Conservation (phyloP, 345 rosid species). For the Odontarrhena argentea region DNA sequence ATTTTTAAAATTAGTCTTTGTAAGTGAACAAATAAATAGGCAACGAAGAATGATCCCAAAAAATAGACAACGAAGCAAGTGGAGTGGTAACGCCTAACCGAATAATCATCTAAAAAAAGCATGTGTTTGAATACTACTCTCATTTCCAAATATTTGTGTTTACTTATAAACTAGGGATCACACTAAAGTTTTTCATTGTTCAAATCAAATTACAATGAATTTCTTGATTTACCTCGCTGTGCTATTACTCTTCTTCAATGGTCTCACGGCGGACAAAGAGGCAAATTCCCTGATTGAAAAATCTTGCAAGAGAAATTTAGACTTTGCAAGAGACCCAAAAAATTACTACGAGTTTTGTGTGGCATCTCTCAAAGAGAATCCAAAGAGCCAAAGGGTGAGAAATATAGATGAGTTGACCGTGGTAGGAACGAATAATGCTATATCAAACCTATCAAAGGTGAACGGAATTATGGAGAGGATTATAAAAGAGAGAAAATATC, state of each 20-base stretch:
- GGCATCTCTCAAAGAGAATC: slow-evolving; percentile 30
- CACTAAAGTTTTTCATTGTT: not conserved
- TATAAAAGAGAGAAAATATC: no score
- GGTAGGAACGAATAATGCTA: slow-evolving; percentile 20
- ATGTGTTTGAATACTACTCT: no score
- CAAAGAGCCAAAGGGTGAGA: slow-evolving; percentile 34
- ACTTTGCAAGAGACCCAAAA: slow-evolving; percentile 21
- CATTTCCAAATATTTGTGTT: not conserved
- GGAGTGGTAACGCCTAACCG: not conserved
- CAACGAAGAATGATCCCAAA: no score
- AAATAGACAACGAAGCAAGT: no score
- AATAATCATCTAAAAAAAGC: not conserved
- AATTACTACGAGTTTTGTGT: slow-evolving; percentile 37
- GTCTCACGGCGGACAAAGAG: not conserved
- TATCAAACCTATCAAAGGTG: no score
- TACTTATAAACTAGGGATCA: no score
- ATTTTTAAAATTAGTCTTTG: no score
- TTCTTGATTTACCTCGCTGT: not conserved
- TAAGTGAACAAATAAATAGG: no score
- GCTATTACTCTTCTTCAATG: not conserved
- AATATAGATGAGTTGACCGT: slow-evolving; percentile 24
- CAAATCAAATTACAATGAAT: not conserved
- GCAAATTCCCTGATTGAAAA: not conserved
- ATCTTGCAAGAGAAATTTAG: slow-evolving; percentile 40
- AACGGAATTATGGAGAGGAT: no score